phyloP scores from a whole-genome alignment of 2,329 filamentous ascomycete species.

The Trichoderma citrinoviride region DNA sequence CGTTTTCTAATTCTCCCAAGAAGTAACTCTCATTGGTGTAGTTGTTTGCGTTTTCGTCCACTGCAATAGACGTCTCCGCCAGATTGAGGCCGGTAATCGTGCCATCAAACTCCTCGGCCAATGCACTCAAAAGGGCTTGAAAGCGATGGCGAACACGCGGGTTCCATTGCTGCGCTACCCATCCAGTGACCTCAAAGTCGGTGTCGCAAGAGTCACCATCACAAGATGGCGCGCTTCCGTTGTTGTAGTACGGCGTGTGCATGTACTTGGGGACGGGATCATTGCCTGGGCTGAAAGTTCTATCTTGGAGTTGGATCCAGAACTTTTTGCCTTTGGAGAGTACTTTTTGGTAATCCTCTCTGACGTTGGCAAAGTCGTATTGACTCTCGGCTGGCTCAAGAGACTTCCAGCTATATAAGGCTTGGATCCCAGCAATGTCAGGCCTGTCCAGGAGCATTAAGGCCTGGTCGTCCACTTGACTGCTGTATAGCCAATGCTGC shows the following conservation, averaged over 20 bases:
- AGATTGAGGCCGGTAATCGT: conserved; percentile 25
- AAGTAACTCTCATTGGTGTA: conserved; percentile 22
- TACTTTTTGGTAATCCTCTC: conserved; percentile 33
- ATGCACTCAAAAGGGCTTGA: conserved; percentile 22
- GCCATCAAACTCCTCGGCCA: conserved; percentile 25
- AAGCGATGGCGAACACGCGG: conserved; percentile 22
- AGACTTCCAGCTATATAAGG: conserved; percentile 23
- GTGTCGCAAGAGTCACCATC: conserved; percentile 22
- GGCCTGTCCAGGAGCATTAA: conserved; percentile 18
- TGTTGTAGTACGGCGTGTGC: conserved; percentile 24
- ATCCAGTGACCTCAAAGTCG: neutral
- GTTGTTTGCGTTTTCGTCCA: conserved; percentile 6
- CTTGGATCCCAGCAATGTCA: conserved; percentile 23
- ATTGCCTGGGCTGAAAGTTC: conserved; percentile 19
- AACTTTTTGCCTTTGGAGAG: conserved; percentile 26
- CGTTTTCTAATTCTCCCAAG: conserved; percentile 23
- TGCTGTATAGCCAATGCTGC: conserved; percentile 18
- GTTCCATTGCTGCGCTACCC: conserved; percentile 14
- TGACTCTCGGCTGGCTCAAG: conserved; percentile 14
- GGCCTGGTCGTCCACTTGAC: conserved; percentile 4
- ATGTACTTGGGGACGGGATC: conserved; percentile 25
- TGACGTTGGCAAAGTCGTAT: neutral
- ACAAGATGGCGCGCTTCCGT: conserved; percentile 25
- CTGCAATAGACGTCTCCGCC: conserved; percentile 24
- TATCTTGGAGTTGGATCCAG: conserved; percentile 28